Conservation (phyloP, 2,329 filamentous ascomycete species). For the Aureobasidium sp. region DNA sequence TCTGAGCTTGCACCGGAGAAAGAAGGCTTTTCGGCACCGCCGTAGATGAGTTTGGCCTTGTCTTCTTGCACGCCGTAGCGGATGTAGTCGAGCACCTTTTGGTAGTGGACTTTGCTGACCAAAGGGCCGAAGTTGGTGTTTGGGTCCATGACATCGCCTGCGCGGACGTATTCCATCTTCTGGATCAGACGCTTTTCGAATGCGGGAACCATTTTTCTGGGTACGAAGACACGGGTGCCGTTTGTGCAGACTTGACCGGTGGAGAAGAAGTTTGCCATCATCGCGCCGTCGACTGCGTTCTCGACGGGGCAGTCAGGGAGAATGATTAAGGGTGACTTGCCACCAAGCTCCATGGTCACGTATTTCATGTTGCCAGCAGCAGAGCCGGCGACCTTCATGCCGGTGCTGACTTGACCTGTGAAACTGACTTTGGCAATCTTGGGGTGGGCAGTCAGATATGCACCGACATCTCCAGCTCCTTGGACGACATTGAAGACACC, state of each 20-base stretch:
- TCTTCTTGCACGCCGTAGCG: slow-evolving; percentile 66
- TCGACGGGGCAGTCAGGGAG: slow-evolving; percentile 73
- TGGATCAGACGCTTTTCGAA: slow-evolving; percentile 65
- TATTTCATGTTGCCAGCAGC: slow-evolving; percentile 79
- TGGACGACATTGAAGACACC: slow-evolving; percentile 86
- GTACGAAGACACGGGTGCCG: slow-evolving; percentile 81
- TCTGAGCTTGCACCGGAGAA: slow-evolving; percentile 41
- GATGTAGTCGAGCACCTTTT: slow-evolving; percentile 76
- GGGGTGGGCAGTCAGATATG: slow-evolving; percentile 65
- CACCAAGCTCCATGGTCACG: slow-evolving; percentile 86
- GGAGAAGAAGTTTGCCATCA: slow-evolving; percentile 92
- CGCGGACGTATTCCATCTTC: slow-evolving; percentile 63
- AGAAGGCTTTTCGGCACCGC: slow-evolving; percentile 56
- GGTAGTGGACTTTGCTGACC: slow-evolving; percentile 64
- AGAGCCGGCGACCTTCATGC: slow-evolving; percentile 69
- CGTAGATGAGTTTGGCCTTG: slow-evolving; percentile 65
- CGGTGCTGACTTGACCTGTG: slow-evolving; percentile 79
- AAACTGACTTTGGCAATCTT: slow-evolving; percentile 80
- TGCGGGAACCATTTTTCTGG: slow-evolving; percentile 52
- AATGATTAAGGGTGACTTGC: slow-evolving; percentile 75
- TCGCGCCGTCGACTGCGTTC: slow-evolving; percentile 77
- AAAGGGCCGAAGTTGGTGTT: slow-evolving; percentile 78
- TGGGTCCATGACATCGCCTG: slow-evolving; percentile 65
- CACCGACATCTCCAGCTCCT: slow-evolving; percentile 70
- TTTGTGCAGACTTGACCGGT: slow-evolving; percentile 91